Evolutionary conservation across 106 monocot species (phyloP), one percentile per base, ranked within the genome.

Genomic region (Acorus gramineus): DNA sequence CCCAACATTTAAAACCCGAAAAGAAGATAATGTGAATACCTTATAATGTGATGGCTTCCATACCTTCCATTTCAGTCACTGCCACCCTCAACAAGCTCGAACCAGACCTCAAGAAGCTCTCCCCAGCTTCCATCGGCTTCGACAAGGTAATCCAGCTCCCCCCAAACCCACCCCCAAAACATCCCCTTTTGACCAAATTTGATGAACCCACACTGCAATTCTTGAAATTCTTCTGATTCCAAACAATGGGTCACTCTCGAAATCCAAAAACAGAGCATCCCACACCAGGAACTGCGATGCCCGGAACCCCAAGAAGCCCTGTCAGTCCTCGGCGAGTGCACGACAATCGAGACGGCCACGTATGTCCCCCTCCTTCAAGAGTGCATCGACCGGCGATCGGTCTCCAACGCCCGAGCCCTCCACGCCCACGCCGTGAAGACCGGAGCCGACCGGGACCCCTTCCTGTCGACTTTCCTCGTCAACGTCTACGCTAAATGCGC

Each of bases 351-450:
- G 42, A 28, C 28, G 28, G 69, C 81, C 11, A 14, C 80, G 42
- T 90, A 86, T 50, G 82, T 66, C 2, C 90, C 94, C 0, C 80
- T 90, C 43, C 66, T 90, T 4, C 86, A 86, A 12, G 70, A 74
- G 62, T 95, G 94, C 79, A 48, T 72, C 14, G 73, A 69, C 8
- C 44, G 53, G 52, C 69, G 55, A 44, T 84, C 76, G n/a, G 63
- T 82, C 43, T 14, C 62, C 0, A 60, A 54, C 10, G 69, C 86
- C 1, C 61, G 81, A 55, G 14, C 56, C 57, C 6, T 95, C 70
- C 94, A 90, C 64, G 77, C 70, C 5, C 90, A 90, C 66, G 76
- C 81, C 10, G 7, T 90, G 44, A 95, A 90, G 69, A 82, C 90
- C 1, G 90, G 86, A 4, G 51, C 77, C 7, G 10, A 57, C 46